Base-by-base conservation (phyloP, 1,284 basidiomycete species). In the Ustilago lituana region DNA sequence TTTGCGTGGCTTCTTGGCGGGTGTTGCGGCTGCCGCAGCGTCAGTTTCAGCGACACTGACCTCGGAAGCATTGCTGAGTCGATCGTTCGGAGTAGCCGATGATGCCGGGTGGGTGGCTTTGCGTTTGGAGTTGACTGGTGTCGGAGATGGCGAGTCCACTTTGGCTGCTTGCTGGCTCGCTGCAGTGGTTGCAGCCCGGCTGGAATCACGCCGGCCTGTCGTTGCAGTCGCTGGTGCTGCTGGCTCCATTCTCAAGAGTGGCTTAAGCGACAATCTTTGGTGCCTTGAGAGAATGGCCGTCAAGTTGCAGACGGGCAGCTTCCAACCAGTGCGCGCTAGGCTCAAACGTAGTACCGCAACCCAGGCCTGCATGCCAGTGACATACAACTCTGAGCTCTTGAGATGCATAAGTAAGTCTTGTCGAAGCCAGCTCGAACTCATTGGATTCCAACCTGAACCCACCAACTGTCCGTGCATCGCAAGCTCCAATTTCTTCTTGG, bases 1-100 rank as follows among this genome's bases (percentile, higher is more conserved):
- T 22, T 67, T 67, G 33, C 64, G 64, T n/a, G 58, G 22, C 40
- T 67, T 67, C 12, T 61, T 67, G 26, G 51, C 41, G 3, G 50
- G 41, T 17, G 50, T 41, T 10, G 50, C 5, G 32, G 54, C 38
- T 17, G 27, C 27, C 27, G 14, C 24, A 6, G 40, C 35, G 9
- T 41, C 43, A 1, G 15, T 31, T 1, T 36, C 24, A 0, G n/a
- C n/a, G 15, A 29, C 29, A 1, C 7, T 11, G n/a, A 41, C 31
- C 11, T 10, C 9, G 4, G 57, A 24, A 19, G 44, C 8, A 14
- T 54, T 36, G 20, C 23, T 36, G 37, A n/a, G 10, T 20, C 8
- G 40, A 10, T 44, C 23, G 20, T 43, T 54, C 27, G 27, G 17
- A 14, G 33, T 15, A 14, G 31, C 38, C 20, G 60, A 33, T 27